Percentiles rank a stretch among this genome's conserved stretches.
These are phyloP conservation scores for Astrothelium subdiscretum DNA, from an alignment of 495 filamentous ascomycete genomes.

Conservation along the genomic window DNA sequence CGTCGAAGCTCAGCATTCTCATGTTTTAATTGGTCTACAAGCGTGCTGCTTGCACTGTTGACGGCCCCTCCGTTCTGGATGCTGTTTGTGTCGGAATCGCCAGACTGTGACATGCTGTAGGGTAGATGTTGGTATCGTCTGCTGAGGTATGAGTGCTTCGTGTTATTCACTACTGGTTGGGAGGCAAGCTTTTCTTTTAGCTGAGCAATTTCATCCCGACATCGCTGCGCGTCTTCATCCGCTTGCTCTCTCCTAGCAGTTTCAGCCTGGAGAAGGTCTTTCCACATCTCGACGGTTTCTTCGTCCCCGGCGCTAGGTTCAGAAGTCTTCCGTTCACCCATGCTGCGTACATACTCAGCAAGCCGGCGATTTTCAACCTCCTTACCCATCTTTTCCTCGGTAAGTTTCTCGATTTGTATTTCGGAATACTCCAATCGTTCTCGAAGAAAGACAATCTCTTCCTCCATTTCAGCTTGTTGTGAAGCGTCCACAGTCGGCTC, in stretches of 20 bases:
- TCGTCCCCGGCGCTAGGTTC: constrained; percentile 61
- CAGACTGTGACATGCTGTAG: constrained; percentile 45
- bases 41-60: constrained; percentile 51
- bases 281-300: constrained; percentile 88
- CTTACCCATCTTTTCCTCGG: constrained; percentile 59
- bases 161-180: neutral
- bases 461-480: constrained; percentile 62
- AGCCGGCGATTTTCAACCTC: constrained; percentile 74
- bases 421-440: constrained; percentile 77
- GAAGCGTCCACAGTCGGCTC: constrained; percentile 48
- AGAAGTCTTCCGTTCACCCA: constrained; percentile 51
- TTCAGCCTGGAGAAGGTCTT: constrained; percentile 90
- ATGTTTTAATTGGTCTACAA: constrained; percentile 73
- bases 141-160: constrained; percentile 40
- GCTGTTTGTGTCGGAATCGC: constrained; percentile 46
- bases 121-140: constrained; percentile 40
- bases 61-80: constrained; percentile 37
- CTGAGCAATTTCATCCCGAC: constrained; percentile 64
- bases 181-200: constrained; percentile 6
- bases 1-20: constrained; percentile 88
- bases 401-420: constrained; percentile 67
- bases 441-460: constrained; percentile 70
- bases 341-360: constrained; percentile 62
- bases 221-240: constrained; percentile 72
- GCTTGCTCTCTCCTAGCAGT: constrained; percentile 79